Percentiles rank a stretch among this genome's conserved stretches.
These are phyloP conservation scores for Geosmithia flava DNA, from an alignment of 2,329 filamentous ascomycete species.

Conservation along the genomic window DNA sequence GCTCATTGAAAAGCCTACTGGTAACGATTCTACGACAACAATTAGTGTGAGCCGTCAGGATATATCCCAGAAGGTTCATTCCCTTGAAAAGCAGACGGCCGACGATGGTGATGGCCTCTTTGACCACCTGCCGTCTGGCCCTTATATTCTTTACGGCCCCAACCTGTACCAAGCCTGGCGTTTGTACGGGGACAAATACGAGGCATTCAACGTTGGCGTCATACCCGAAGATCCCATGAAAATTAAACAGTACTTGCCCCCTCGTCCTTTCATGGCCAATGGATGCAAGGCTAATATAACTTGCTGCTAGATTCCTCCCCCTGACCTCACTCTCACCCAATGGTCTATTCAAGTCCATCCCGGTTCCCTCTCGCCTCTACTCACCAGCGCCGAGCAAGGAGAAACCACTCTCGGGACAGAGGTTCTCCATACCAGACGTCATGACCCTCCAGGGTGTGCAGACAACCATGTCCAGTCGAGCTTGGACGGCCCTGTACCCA, in stretches of 20 bases:
- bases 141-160: slow-evolving; percentile 26
- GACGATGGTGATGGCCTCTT: slow-evolving; percentile 6
- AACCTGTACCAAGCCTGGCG: slow-evolving; percentile 28
- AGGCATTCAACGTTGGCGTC: slow-evolving; percentile 23
- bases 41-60: not conserved
- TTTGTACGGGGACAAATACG: slow-evolving; percentile 23
- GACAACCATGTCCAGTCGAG: slow-evolving; percentile 43
- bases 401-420: slow-evolving; percentile 22
- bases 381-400: slow-evolving; percentile 10
- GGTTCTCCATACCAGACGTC: slow-evolving; percentile 21
- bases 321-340: slow-evolving; percentile 12
- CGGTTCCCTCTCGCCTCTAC: slow-evolving; percentile 26
- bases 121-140: slow-evolving; percentile 21
- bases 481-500: slow-evolving; percentile 41
- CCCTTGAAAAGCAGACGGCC: not conserved
- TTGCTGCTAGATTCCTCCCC: slow-evolving; percentile 14
- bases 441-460: slow-evolving; percentile 31
- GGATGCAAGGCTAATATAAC: not conserved
- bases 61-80: slow-evolving; percentile 1
- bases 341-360: slow-evolving; percentile 15
- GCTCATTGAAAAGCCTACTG: slow-evolving; percentile 22
- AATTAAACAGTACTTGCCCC: slow-evolving; percentile 10
- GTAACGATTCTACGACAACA: slow-evolving; percentile 5
- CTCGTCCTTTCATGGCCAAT: not conserved
- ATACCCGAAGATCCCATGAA: slow-evolving; percentile 18